Percentiles rank a stretch among this genome's conserved stretches.
phyloP scores from a whole-genome alignment of 495 filamentous ascomycete genomes.

The Penicillium antarcticum region DNA sequence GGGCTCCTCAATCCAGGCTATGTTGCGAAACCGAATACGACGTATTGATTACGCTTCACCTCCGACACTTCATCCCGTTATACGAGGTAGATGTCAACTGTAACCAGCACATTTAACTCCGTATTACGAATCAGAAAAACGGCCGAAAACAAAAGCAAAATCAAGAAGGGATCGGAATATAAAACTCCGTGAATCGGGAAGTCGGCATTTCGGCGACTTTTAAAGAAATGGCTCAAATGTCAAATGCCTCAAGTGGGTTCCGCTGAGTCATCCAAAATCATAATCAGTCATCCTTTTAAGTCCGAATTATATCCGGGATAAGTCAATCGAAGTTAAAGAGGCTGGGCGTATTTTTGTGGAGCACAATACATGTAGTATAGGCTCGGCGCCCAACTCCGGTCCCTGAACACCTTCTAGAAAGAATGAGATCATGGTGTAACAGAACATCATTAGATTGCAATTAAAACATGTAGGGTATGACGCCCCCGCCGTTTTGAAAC shows the following conservation, averaged over 20 bases:
- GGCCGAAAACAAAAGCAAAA: neutral
- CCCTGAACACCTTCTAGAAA: neutral
- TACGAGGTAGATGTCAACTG: too few relatives aligned
- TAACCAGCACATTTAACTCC: too few relatives aligned
- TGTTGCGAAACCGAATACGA: too few relatives aligned
- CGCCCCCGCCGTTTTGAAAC: conserved; percentile 4
- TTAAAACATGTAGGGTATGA: neutral
- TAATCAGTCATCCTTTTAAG: neutral
- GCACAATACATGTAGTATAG: too few relatives aligned
- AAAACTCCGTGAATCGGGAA: conserved; percentile 3
- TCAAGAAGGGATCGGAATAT: neutral
- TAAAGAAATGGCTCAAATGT: conserved; percentile 1
- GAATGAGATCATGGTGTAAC: neutral
- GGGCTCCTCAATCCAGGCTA: too few relatives aligned
- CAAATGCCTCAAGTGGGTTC: neutral
- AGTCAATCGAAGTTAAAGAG: neutral
- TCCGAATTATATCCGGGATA: neutral
- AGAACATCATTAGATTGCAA: neutral
- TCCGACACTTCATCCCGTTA: too few relatives aligned
- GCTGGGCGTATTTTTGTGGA: too few relatives aligned
- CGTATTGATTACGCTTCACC: too few relatives aligned
- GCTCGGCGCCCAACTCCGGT: neutral
- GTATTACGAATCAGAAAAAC: too few relatives aligned
- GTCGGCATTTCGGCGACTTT: conserved; percentile 21
- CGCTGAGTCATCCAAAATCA: conserved; percentile 8